A percentile compares a stretch with the other conserved stretches of the same genome.
Conservation (phyloP, 495 filamentous ascomycete genomes). For the Neurospora intermedia region DNA sequence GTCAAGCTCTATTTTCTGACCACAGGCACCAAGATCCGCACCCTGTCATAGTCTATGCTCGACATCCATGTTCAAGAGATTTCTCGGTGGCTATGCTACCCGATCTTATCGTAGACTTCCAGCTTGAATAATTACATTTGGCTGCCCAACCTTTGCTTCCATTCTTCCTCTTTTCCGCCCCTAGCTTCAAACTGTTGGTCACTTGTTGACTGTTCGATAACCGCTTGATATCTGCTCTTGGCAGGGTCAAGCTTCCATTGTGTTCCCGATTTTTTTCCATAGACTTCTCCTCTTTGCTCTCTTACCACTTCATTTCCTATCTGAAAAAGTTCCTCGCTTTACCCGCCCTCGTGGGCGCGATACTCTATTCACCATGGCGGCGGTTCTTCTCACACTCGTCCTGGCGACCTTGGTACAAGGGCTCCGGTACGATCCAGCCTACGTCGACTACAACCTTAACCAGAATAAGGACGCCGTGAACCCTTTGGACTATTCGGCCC, state of each 20-base stretch:
- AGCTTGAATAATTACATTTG: constrained; percentile 5
- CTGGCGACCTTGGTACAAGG: constrained; percentile 14
- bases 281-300: neutral
- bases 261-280: neutral
- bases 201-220: constrained; percentile 4
- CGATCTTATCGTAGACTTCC: neutral
- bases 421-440: constrained; percentile 44
- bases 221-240: constrained; percentile 3
- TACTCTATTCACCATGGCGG: constrained; percentile 6
- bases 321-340: neutral
- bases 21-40: neutral
- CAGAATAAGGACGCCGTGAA: constrained; percentile 45
- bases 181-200: neutral
- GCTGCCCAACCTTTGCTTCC: neutral
- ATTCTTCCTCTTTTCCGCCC: constrained; percentile 1
- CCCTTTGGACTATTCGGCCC: constrained; percentile 51
- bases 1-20: neutral
- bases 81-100: constrained; percentile 2
- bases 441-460: constrained; percentile 51
- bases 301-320: neutral
- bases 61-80: neutral
- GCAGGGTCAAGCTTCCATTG: neutral
- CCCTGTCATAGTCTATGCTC: neutral
- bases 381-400: constrained; percentile 2
- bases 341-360: constrained; percentile 11